A percentile compares a stretch with the other conserved stretches of the same genome.
Evolutionary conservation across 257 asterid species (phyloP).

Genomic region (Nicotiana benthamiana): DNA sequence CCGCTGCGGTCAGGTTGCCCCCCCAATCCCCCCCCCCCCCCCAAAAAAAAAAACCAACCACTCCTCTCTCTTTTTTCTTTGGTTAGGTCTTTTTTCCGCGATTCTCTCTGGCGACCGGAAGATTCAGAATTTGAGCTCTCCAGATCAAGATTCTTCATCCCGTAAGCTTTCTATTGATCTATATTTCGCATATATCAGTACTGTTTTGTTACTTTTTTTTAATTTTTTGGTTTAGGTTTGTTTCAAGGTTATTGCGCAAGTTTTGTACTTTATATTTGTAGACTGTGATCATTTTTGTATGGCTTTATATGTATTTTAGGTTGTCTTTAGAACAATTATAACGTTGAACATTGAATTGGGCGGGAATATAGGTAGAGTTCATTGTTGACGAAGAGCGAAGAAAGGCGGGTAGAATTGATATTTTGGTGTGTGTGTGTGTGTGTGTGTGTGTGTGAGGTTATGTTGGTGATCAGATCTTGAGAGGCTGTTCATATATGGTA

Average conservation of each 20-base stretch:
- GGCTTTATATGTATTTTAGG: not conserved
- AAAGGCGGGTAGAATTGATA: not conserved
- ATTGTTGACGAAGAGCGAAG: not conserved
- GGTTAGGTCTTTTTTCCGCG: conserved; percentile 21
- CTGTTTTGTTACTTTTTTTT: conserved; percentile 14
- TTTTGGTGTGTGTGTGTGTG: not conserved
- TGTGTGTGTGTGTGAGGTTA: not conserved
- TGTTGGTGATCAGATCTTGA: not conserved
- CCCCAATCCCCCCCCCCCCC: not conserved
- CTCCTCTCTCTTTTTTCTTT: conserved; percentile 22
- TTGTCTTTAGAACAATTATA: not conserved
- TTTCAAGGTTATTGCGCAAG: not conserved
- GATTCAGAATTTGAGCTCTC: conserved; percentile 8
- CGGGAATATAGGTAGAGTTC: not conserved
- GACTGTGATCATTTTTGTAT: not conserved
- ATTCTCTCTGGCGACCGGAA: conserved; percentile 9
- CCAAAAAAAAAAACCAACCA: no score
- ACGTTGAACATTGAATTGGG: not conserved
- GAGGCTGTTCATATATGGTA: conserved; percentile 9
- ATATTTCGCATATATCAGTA: not conserved
- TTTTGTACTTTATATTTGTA: not conserved
- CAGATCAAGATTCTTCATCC: conserved; percentile 37
- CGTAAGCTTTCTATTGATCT: conserved; percentile 33
- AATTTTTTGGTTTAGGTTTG: not conserved
- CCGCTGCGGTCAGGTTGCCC: conserved; percentile 21